A percentile compares a stretch with the other conserved stretches of the same genome.
These are phyloP conservation scores for Chaetoceros tenuissimus DNA, from an alignment of 108 stramenopile genomes.

Conservation along the genomic window DNA sequence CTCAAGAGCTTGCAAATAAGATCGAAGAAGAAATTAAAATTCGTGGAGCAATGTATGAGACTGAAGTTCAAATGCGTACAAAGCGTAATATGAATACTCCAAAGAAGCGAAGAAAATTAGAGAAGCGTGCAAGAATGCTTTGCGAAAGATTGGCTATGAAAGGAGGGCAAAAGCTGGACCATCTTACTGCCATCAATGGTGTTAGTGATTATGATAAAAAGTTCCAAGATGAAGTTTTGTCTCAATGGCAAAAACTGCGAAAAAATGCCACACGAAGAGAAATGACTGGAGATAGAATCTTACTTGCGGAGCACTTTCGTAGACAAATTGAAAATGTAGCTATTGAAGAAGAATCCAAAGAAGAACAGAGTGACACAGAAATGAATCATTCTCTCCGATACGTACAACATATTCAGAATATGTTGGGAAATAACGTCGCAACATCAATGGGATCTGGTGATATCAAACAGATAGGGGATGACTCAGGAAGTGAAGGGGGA, in stretches of 20 bases:
- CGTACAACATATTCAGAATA: background rate
- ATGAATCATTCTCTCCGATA: background rate
- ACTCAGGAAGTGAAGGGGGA: slow-evolving; percentile 7
- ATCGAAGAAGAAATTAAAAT: slow-evolving; percentile 28
- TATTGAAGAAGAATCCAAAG: background rate
- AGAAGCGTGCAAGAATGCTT: slow-evolving; percentile 4
- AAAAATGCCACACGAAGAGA: slow-evolving; percentile 27
- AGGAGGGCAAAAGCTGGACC: slow-evolving; percentile 12
- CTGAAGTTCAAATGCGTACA: slow-evolving; percentile 8
- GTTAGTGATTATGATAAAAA: slow-evolving; percentile 1
- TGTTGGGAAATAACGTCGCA: background rate
- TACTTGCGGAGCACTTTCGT: slow-evolving; percentile 55
- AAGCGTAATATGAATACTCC: slow-evolving; percentile 12
- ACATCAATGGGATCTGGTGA: slow-evolving; percentile 4
- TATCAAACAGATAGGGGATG: slow-evolving; percentile 3
- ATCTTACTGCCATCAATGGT: slow-evolving; percentile 3
- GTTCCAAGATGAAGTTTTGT: slow-evolving; percentile 24
- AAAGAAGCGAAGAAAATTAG: slow-evolving; percentile 23
- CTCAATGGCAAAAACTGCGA: slow-evolving; percentile 38
- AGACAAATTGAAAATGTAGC: slow-evolving; percentile 24
- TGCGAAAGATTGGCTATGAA: slow-evolving; percentile 7
- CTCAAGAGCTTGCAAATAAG: slow-evolving; percentile 3
- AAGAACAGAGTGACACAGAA: background rate
- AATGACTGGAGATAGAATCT: slow-evolving; percentile 52
- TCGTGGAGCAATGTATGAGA: slow-evolving; percentile 10